Evolutionary conservation across 495 filamentous ascomycete species (phyloP).

Genomic region (Xylaria sp.): DNA sequence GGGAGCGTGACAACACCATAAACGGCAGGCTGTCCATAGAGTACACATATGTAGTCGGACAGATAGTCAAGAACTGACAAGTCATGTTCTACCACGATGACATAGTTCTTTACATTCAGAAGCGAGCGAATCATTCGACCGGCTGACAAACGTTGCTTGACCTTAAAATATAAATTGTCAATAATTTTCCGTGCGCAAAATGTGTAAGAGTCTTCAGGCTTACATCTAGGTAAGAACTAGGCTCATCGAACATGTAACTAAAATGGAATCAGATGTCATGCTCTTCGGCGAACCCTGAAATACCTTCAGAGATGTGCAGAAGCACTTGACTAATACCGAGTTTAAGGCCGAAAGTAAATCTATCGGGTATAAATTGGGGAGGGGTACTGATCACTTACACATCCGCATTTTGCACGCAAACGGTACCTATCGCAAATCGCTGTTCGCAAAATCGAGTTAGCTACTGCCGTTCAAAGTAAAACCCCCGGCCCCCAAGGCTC

Average conservation of each 20-base stretch:
- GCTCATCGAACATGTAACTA: constrained; percentile 95
- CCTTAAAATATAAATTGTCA: constrained; percentile 50
- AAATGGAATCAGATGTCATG: constrained; percentile 6
- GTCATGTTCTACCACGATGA: constrained; percentile 99
- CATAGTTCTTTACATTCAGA: constrained; percentile 86
- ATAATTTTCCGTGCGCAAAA: neutral
- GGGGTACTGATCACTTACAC: constrained; percentile 58
- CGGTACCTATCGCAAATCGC: constrained; percentile 93
- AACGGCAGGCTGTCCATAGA: constrained; percentile 92
- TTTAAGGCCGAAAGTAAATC: neutral
- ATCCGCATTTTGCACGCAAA: constrained; percentile 95
- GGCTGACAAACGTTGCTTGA: constrained; percentile 91
- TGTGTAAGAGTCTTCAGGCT: neutral
- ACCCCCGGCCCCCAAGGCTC: neutral
- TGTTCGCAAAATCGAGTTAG: constrained; percentile 50
- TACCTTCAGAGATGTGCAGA: neutral
- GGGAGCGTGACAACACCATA: constrained; percentile 99
- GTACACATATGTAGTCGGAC: constrained; percentile 96
- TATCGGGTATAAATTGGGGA: neutral
- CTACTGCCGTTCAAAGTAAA: neutral
- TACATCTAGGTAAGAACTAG: constrained; percentile 92
- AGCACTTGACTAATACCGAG: neutral
- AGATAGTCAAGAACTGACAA: constrained; percentile 97
- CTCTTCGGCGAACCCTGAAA: constrained; percentile 40
- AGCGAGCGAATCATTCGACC: constrained; percentile 90